A percentile compares a stretch with the other conserved stretches of the same genome.
Conservation (phyloP, 768 basidiomycete species). For the Rossbeevera mucosa region DNA sequence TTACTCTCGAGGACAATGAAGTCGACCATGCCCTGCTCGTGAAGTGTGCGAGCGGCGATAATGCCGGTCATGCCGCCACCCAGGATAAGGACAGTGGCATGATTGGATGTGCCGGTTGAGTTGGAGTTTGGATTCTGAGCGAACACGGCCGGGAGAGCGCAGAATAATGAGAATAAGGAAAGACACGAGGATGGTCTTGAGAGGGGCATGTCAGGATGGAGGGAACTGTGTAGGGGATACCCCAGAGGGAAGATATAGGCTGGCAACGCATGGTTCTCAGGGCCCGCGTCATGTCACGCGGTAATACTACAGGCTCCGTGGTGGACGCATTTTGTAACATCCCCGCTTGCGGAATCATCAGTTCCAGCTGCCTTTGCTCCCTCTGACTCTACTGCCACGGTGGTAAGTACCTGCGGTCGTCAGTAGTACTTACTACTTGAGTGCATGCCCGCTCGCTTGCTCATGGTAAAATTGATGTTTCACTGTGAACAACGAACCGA, state of each 20-base stretch:
- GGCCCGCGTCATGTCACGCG: background rate
- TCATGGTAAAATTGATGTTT: too few relatives aligned
- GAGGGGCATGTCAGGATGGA: conserved; percentile 11
- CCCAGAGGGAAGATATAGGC: background rate
- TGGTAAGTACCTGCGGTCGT: too few relatives aligned
- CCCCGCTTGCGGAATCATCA: background rate
- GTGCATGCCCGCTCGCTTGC: too few relatives aligned
- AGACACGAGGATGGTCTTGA: background rate
- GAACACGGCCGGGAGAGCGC: background rate
- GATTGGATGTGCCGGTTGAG: conserved; percentile 3
- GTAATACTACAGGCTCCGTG: background rate
- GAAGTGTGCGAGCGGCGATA: conserved; percentile 57
- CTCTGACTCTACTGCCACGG: too few relatives aligned
- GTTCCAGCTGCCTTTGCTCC: background rate
- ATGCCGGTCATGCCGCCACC: conserved; percentile 66
- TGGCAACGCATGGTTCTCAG: background rate
- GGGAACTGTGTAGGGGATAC: background rate
- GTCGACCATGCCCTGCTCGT: conserved; percentile 47
- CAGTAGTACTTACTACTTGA: too few relatives aligned
- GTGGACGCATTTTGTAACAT: background rate
- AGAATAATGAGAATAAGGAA: conserved; percentile 3
- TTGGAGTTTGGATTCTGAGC: conserved; percentile 4
- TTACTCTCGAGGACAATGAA: conserved; percentile 61
- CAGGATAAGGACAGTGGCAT: conserved; percentile 48
- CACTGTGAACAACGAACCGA: too few relatives aligned